Percentiles rank a stretch among this genome's conserved stretches.
Conservation (phyloP, 2,329 filamentous ascomycete species). For the Annulohypoxylon truncatum region DNA sequence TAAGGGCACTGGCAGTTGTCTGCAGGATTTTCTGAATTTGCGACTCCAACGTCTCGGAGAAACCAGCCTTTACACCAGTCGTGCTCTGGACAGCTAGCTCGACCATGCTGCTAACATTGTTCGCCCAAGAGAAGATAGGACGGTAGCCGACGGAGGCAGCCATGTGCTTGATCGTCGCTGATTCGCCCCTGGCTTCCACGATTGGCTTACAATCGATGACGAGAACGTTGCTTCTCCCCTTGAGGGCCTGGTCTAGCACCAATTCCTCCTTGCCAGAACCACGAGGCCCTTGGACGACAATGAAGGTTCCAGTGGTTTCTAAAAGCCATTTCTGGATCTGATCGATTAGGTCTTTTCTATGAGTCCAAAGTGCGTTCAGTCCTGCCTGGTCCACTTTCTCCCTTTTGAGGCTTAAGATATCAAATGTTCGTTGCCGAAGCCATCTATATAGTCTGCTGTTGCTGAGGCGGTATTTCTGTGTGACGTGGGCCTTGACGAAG, state of each 20-base stretch:
- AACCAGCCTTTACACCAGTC: slow-evolving; percentile 92
- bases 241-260: slow-evolving; percentile 84
- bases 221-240: slow-evolving; percentile 79
- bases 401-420: slow-evolving; percentile 70
- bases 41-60: slow-evolving; percentile 90
- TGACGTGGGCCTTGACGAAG: slow-evolving; percentile 90
- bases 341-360: slow-evolving; percentile 83
- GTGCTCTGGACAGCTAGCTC: slow-evolving; percentile 94
- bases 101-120: slow-evolving; percentile 90
- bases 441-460: slow-evolving; percentile 81
- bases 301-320: slow-evolving; percentile 90
- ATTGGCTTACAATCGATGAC: slow-evolving; percentile 94
- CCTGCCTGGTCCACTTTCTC: slow-evolving; percentile 73
- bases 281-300: slow-evolving; percentile 90
- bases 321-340: slow-evolving; percentile 87
- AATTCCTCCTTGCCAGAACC: slow-evolving; percentile 93
- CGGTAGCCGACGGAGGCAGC: slow-evolving; percentile 88
- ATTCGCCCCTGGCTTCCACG: slow-evolving; percentile 89
- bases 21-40: slow-evolving; percentile 91
- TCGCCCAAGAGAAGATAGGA: slow-evolving; percentile 96
- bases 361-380: slow-evolving; percentile 86
- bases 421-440: slow-evolving; percentile 79
- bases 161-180: slow-evolving; percentile 82
- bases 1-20: slow-evolving; percentile 82
- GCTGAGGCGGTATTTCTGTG: slow-evolving; percentile 77